Evolutionary conservation across 768 basidiomycete genomes (phyloP), one percentile per base, ranked within the genome.

Genomic region (Postia placenta): DNA sequence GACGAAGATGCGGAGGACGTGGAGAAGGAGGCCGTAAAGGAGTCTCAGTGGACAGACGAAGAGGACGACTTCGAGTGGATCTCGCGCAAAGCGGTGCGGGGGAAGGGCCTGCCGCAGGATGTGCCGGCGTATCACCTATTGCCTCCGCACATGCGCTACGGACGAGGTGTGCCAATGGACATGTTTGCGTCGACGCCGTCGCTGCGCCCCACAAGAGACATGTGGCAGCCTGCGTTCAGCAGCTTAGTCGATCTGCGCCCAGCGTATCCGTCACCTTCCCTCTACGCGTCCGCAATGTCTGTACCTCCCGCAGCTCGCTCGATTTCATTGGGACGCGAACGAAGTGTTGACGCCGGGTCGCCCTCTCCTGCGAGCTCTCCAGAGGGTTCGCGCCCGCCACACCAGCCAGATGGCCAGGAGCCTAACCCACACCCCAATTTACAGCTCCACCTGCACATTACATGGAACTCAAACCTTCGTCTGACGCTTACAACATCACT

Each of bases 401-500:
- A 52, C 1, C 20, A 49, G 5, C 37, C 52, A 7, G 47, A 49
- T n/a, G 30, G 35, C 11, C 48, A n/a, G 22, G 35, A 49, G 43
- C 55, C 39, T 35, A 49, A 24, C 26, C 60, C 60, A 53, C 69
- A 74, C 40, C 81, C 89, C 1, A 87, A 94, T 62, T 72, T 98
- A 24, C 96, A 99, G 63, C 67, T 96, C 3, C 93, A 97, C 62
- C 72, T 99, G 0, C 81, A 84, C 58, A 70, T 97, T 38, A 75
- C 79, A 26, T 95, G 95, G 83, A 79, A 84, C 45, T 91, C 94
- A 9, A 84, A 96, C 64, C 74, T 98, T 7, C 85, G 88, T 14
- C 74, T 99, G 56, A 89, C 88, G 6, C 75, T 99, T 48, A 83
- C 89, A 25, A 98, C 96, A 0, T 94, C 92, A 7, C 76, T 98